Base-by-base conservation (phyloP, 805 yeast genomes). In the Ogataea methylovora region DNA sequence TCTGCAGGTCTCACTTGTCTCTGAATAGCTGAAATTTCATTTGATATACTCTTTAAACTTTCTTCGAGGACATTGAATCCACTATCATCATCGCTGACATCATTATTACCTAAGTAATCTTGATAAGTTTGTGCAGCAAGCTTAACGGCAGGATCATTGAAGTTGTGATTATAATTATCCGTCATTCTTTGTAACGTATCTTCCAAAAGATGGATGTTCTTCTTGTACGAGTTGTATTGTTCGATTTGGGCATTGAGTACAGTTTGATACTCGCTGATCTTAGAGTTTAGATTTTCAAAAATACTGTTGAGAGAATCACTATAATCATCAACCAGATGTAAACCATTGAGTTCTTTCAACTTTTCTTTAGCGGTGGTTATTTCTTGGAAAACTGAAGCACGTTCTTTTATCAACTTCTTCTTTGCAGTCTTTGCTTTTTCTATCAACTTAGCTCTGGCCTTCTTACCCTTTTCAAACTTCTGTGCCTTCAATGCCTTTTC, bases 141-240 rank as follows among this genome's bases (percentile, higher is more conserved):
- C 53, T 85, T 85, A 14, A 88, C 96, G 0, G 88, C 94, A 7
- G 76, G 74, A 57, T 88, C 96, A 51, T 88, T 86, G 60, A 86
- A 75, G 48, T 86, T 82, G 31, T 83, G 84, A 46, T 86, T 84
- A 56, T 83, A 87, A n/a, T 71, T 70, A 3, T 63, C 49, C 8
- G 65, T 54, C 58, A 88, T 61, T 5, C 58, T 56, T 2, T 57
- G 54, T 32, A 85, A 51, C 13, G 82, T 65, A 3, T 36, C 30
- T 40, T 75, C 79, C 37, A 81, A 52, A 3, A 33, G 44, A 37
- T 15, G 38, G 27, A 39, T 63, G 43, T 35, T 51, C 35, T 21
- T 38, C 37, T 30, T 38, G 11, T 23, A 30, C 15, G n/a, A 15
- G 3, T 5, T 5, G 3, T n/a, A 4, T 24, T 25, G 6, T 11